phyloP scores from a whole-genome alignment of 2,329 filamentous ascomycete species.

The Hirsutella thompsonii region DNA sequence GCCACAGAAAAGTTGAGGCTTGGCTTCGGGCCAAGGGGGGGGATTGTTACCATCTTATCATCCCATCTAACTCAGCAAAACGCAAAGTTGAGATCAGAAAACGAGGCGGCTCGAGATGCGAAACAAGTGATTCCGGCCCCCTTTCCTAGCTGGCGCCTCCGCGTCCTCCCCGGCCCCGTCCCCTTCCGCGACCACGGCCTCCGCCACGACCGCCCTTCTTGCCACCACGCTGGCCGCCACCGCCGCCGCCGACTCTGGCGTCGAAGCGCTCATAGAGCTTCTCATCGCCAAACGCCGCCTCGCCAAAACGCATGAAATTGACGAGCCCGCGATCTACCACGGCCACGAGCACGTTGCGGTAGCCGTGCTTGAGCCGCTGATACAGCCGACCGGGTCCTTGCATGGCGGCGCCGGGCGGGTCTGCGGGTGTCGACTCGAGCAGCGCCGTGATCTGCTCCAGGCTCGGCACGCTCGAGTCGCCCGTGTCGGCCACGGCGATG shows the following conservation, averaged over 20 bases:
- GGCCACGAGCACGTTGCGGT: slow-evolving; percentile 72
- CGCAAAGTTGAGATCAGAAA: too few species aligned
- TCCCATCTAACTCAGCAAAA: too few species aligned
- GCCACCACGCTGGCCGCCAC: too few species aligned
- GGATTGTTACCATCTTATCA: too few species aligned
- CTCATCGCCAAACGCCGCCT: slow-evolving; percentile 69
- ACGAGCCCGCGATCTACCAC: slow-evolving; percentile 83
- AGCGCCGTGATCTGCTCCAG: slow-evolving; percentile 58
- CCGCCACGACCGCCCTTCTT: slow-evolving; percentile 29
- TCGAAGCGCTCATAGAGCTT: slow-evolving; percentile 51
- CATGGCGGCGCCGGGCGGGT: slow-evolving; percentile 35
- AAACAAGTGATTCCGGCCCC: too few species aligned
- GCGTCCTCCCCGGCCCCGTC: slow-evolving; percentile 14
- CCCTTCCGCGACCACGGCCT: slow-evolving; percentile 20
- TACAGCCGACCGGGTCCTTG: slow-evolving; percentile 45
- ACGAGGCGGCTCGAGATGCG: too few species aligned
- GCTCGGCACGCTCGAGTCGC: slow-evolving; percentile 58
- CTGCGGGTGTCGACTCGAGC: slow-evolving; percentile 59
- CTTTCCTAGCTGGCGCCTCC: slow-evolving; percentile 8
- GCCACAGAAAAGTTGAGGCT: too few species aligned
- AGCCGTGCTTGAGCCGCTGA: slow-evolving; percentile 69
- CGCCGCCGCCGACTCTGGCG: slow-evolving; percentile 23
- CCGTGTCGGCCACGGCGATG: slow-evolving; percentile 69
- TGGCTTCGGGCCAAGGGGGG: too few species aligned
- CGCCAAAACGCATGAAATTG: slow-evolving; percentile 72